Evolutionary conservation across 2,329 filamentous ascomycete species (phyloP).

Genomic region (Colletotrichum navitas): DNA sequence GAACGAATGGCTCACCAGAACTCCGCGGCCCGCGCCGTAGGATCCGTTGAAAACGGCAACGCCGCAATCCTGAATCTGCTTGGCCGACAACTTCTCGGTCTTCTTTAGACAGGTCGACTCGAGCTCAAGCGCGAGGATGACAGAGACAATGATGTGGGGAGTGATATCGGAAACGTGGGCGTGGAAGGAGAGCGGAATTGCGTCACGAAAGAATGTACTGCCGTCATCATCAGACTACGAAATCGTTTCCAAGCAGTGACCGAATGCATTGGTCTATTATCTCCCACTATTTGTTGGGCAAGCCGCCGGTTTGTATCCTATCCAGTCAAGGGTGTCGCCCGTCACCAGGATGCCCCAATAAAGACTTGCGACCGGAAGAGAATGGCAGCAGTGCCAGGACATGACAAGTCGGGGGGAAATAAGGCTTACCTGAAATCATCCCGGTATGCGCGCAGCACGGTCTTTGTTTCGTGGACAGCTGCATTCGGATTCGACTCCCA

Average conservation of each 20-base stretch:
- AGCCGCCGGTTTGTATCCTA: neutral
- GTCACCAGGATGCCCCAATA: neutral
- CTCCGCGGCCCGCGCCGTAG: neutral
- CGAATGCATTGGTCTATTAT: neutral
- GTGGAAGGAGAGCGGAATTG: neutral
- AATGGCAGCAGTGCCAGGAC: neutral
- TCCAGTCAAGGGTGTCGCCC: neutral
- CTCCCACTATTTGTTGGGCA: neutral
- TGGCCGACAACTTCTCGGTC: neutral
- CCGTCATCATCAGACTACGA: neutral
- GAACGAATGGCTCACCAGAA: neutral
- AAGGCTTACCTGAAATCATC: neutral
- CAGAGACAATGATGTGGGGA: neutral
- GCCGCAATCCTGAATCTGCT: neutral
- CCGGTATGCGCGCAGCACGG: neutral
- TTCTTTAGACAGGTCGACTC: neutral
- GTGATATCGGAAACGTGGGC: neutral
- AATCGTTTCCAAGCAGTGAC: neutral
- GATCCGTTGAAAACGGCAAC: neutral
- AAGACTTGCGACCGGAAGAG: neutral
- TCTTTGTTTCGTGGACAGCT: neutral
- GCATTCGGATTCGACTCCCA: neutral
- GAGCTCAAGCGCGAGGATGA: neutral
- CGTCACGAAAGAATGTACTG: neutral
- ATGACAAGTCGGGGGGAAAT: neutral